phyloP scores from a whole-genome alignment of 2,329 filamentous ascomycete genomes.

The Aureobasidium musti region DNA sequence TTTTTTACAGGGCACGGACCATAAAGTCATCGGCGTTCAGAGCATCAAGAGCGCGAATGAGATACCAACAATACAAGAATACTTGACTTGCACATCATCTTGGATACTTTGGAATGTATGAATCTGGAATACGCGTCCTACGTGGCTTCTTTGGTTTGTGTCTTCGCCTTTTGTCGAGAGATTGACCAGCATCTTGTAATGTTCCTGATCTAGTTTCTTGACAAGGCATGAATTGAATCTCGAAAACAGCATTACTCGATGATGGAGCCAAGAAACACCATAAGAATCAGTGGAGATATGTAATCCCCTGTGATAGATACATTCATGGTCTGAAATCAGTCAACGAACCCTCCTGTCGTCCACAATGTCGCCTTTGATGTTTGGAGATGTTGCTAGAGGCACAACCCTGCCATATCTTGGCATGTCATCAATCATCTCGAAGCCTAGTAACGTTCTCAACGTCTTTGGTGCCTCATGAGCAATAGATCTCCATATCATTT shows the following conservation, averaged over 20 bases:
- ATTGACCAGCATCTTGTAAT: background rate
- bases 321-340: no score
- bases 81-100: background rate
- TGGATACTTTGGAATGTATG: background rate
- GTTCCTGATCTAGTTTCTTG: background rate
- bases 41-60: background rate
- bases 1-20: slow-evolving; percentile 7
- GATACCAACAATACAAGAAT: background rate
- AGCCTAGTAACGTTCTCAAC: background rate
- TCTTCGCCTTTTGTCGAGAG: background rate
- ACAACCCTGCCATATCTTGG: background rate
- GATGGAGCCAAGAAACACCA: no score
- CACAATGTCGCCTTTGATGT: background rate
- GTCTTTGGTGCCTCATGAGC: background rate
- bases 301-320: no score
- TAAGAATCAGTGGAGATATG: background rate
- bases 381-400: background rate
- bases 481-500: background rate
- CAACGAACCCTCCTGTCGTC: background rate
- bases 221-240: background rate
- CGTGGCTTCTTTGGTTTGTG: background rate
- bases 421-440: background rate
- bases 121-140: background rate
- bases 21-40: background rate
- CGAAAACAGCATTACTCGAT: background rate